phyloP scores from a whole-genome alignment of 768 basidiomycete genomes.

The Infundibulicybe gibba region DNA sequence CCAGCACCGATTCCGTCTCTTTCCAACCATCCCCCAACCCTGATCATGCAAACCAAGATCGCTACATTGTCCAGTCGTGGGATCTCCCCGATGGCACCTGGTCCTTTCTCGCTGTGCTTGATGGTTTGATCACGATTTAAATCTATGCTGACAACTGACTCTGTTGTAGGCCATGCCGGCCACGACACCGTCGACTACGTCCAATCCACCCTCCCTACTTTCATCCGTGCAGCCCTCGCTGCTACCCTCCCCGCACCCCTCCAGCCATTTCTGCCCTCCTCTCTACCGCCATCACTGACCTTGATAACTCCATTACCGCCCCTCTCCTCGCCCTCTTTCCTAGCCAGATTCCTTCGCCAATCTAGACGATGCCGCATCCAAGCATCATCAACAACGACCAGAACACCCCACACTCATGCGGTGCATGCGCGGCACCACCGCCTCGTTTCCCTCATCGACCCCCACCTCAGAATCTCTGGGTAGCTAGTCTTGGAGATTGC shows the following conservation, averaged over 20 bases:
- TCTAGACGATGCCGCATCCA: conserved; percentile 35
- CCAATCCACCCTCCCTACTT: conserved; percentile 24
- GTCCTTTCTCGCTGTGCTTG: conserved; percentile 44
- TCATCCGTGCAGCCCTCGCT: conserved; percentile 20
- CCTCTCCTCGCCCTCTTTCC: conserved; percentile 42
- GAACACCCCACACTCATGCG: conserved; percentile 33
- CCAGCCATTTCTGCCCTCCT: conserved; percentile 27
- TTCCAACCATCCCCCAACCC: conserved; percentile 46
- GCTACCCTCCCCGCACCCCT: conserved; percentile 1
- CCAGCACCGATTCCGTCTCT: conserved; percentile 34
- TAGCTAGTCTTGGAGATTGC: conserved; percentile 56
- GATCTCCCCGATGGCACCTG: conserved; percentile 31
- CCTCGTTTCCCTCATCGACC: conserved; percentile 45
- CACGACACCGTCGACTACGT: conserved; percentile 43
- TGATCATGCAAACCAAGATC: conserved; percentile 40
- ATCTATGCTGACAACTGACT: background rate
- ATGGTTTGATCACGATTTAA: conserved; percentile 27
- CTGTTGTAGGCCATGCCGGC: conserved; percentile 37
- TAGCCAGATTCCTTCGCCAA: conserved; percentile 20
- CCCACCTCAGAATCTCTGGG: conserved; percentile 42
- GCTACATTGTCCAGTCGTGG: conserved; percentile 39
- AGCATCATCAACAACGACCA: conserved; percentile 37
- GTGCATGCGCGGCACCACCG: conserved; percentile 52
- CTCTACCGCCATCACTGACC: conserved; percentile 25
- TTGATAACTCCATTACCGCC: conserved; percentile 33